A percentile compares a stretch with the other conserved stretches of the same genome.
These are phyloP conservation scores for Cadophora luteo-olivacea DNA, from an alignment of 2,329 filamentous ascomycete species.

Conservation along the genomic window DNA sequence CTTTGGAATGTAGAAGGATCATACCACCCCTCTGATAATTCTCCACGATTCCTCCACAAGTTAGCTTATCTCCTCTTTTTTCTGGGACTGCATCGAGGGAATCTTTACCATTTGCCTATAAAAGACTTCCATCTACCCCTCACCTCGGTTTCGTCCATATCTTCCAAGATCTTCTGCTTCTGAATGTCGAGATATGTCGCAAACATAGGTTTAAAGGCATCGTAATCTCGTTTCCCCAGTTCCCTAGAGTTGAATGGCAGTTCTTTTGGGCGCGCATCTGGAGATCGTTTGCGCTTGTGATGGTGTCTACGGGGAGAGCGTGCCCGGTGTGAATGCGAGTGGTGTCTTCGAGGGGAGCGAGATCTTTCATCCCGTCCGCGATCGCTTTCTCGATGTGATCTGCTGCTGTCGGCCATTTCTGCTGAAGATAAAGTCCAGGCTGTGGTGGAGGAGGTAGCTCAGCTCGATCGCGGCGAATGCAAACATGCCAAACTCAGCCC, in stretches of 20 bases:
- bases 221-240: slow-evolving; percentile 74
- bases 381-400: slow-evolving; percentile 17
- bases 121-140: slow-evolving; percentile 95
- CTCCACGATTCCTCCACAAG: slow-evolving; percentile 75
- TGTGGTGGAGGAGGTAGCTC: not conserved
- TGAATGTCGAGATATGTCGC: slow-evolving; percentile 88
- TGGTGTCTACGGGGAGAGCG: slow-evolving; percentile 44
- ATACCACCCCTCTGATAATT: slow-evolving; percentile 92
- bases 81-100: slow-evolving; percentile 13
- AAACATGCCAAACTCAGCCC: not conserved
- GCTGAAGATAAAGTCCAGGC: not conserved
- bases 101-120: slow-evolving; percentile 76
- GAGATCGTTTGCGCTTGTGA: slow-evolving; percentile 45
- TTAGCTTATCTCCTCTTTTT: slow-evolving; percentile 48
- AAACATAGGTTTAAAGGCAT: slow-evolving; percentile 72
- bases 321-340: slow-evolving; percentile 29
- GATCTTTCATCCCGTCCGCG: slow-evolving; percentile 26
- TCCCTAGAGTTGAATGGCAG: slow-evolving; percentile 72
- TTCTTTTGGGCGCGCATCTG: slow-evolving; percentile 24
- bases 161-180: slow-evolving; percentile 74
- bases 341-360: slow-evolving; percentile 28
- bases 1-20: slow-evolving; percentile 67
- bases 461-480: not conserved
- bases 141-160: slow-evolving; percentile 75
- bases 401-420: slow-evolving; percentile 22